Conservation (phyloP, 1,284 basidiomycete genomes). For the Cryptococcus neoformans region DNA sequence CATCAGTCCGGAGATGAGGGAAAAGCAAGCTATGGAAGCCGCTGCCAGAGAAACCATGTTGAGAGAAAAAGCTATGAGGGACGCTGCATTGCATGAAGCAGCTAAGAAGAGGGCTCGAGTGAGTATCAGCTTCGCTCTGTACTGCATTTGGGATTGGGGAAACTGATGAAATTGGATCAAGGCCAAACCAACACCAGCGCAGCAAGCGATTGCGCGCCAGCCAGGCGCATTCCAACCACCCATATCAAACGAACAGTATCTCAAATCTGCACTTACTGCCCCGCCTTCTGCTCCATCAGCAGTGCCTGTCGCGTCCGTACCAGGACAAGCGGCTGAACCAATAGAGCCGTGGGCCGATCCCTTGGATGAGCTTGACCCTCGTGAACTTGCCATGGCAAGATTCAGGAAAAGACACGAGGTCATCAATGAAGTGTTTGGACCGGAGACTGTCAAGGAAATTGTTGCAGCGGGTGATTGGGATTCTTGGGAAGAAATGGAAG, state of each 20-base stretch:
- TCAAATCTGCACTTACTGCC: conserved; percentile 25
- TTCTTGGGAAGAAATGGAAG: not conserved
- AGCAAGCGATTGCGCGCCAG: conserved; percentile 13
- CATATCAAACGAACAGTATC: conserved; percentile 22
- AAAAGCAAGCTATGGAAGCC: not conserved
- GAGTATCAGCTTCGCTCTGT: not conserved
- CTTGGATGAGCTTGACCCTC: conserved; percentile 41
- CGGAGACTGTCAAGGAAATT: conserved; percentile 40
- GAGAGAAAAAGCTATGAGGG: conserved; percentile 10
- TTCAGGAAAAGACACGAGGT: conserved; percentile 43
- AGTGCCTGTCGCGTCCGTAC: not conserved
- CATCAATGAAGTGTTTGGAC: conserved; percentile 41
- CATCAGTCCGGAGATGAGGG: not conserved
- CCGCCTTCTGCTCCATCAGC: conserved; percentile 1
- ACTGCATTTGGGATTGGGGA: not conserved
- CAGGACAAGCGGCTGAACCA: not conserved
- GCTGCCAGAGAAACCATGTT: not conserved
- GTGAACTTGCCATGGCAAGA: conserved; percentile 40
- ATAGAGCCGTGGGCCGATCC: conserved; percentile 44
- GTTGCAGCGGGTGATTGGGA: not conserved
- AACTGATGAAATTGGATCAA: not conserved
- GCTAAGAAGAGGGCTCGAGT: conserved; percentile 1
- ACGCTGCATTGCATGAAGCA: not conserved
- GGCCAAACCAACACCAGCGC: not conserved
- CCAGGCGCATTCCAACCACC: conserved; percentile 11